phyloP scores from a whole-genome alignment of 2,329 filamentous ascomycete species.

The Penicillium sp. region DNA sequence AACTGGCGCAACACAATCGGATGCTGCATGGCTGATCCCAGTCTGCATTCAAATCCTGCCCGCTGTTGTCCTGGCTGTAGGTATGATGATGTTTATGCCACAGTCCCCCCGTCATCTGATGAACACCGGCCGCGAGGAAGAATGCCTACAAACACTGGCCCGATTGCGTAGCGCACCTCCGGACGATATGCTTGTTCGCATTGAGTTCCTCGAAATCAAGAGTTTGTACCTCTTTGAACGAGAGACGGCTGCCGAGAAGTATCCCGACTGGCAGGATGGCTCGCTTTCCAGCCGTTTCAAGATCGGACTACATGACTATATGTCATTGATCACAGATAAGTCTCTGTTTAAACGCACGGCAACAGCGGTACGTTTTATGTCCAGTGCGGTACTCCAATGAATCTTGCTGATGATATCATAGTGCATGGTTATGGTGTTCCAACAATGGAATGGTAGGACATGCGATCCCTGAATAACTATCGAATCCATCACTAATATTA shows the following conservation, averaged over 20 bases:
- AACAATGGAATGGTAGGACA: conserved; percentile 50
- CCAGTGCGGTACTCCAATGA: conserved; percentile 36
- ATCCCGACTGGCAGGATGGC: conserved; percentile 62
- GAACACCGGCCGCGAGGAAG: conserved; percentile 65
- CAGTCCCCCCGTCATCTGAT: conserved; percentile 73
- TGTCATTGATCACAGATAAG: conserved; percentile 33
- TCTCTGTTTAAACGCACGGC: conserved; percentile 38
- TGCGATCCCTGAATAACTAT: too few species aligned
- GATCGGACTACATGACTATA: conserved; percentile 53
- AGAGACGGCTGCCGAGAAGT: conserved; percentile 62
- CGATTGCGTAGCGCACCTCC: conserved; percentile 60
- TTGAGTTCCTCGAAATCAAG: conserved; percentile 77
- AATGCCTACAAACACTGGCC: conserved; percentile 63
- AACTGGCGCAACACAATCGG: conserved; percentile 56
- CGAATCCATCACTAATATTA: not conserved
- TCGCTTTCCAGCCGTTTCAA: conserved; percentile 64
- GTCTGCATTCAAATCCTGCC: conserved; percentile 69
- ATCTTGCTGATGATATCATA: conserved; percentile 62
- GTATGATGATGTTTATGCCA: conserved; percentile 73
- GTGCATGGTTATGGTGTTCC: conserved; percentile 44
- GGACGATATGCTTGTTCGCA: conserved; percentile 67
- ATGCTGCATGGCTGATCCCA: conserved; percentile 72
- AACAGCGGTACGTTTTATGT: conserved; percentile 40
- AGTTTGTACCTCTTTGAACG: conserved; percentile 73
- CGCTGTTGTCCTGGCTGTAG: conserved; percentile 62